These are phyloP conservation scores for Globisporangium yorkense DNA, from an alignment of 352 stramenopile genomes.

Conservation along the genomic window DNA sequence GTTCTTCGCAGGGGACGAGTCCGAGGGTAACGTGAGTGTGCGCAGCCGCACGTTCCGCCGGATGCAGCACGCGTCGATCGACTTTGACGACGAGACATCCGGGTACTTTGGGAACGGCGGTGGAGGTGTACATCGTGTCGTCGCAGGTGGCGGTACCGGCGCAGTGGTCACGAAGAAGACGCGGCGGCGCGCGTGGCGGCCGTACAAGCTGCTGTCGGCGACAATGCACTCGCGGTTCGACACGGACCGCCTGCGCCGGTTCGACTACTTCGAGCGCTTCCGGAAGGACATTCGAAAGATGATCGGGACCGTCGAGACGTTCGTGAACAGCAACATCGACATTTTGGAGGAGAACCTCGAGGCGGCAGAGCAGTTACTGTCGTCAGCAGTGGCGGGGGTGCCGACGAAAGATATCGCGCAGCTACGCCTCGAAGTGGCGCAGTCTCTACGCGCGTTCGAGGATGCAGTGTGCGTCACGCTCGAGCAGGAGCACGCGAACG, in stretches of 20 bases:
- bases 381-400: slow-evolving; percentile 41
- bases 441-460: slow-evolving; percentile 36
- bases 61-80: slow-evolving; percentile 38
- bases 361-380: slow-evolving; percentile 52
- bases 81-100: slow-evolving; percentile 39
- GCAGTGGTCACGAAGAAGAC: slow-evolving; percentile 19
- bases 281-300: slow-evolving; percentile 28
- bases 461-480: slow-evolving; percentile 21
- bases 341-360: slow-evolving; percentile 70
- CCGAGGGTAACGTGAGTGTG: slow-evolving; percentile 38
- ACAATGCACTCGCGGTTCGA: slow-evolving; percentile 62
- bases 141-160: slow-evolving; percentile 19
- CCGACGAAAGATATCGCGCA: slow-evolving; percentile 53
- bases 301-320: slow-evolving; percentile 34
- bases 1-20: slow-evolving; percentile 72
- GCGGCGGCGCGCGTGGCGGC: slow-evolving; percentile 42
- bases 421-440: slow-evolving; percentile 31
- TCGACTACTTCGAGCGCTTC: slow-evolving; percentile 55
- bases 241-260: slow-evolving; percentile 29
- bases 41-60: slow-evolving; percentile 40
- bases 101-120: background rate
- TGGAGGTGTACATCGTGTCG: slow-evolving; percentile 8
- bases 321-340: slow-evolving; percentile 52
- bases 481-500: slow-evolving; percentile 28
- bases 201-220: slow-evolving; percentile 72